Conservation (phyloP, 129 eudicot species). For the Chrysanthemum makinoi region DNA sequence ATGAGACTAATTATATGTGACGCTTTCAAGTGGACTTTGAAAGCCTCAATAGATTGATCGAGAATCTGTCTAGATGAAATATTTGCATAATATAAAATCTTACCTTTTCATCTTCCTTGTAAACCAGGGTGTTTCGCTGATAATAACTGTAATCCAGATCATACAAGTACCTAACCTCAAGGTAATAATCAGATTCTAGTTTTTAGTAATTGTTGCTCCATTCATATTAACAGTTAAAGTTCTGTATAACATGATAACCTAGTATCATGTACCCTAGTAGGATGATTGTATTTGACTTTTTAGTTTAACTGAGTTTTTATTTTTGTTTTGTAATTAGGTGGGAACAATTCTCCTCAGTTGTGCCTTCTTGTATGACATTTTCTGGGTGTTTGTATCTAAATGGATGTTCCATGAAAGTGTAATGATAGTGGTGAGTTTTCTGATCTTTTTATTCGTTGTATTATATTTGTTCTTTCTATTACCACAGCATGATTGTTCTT, state of each 20-base stretch:
- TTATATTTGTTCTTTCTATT: background rate
- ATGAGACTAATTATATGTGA: background rate
- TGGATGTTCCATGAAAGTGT: conserved; percentile 86
- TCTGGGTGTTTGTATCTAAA: conserved; percentile 96
- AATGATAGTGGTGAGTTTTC: conserved; percentile 89
- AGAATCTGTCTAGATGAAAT: conserved; percentile 7
- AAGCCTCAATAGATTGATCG: background rate
- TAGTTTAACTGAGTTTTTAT: background rate
- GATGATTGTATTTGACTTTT: background rate
- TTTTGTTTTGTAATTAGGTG: conserved; percentile 51
- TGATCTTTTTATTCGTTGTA: background rate
- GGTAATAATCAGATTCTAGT: conserved; percentile 39
- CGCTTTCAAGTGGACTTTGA: background rate
- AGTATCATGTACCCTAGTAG: background rate
- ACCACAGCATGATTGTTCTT: conserved; percentile 24
- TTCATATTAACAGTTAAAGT: conserved; percentile 5
- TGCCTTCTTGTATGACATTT: conserved; percentile 90
- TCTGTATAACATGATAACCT: background rate
- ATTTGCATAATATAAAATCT: background rate
- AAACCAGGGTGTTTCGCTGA: conserved; percentile 86
- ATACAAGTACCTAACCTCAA: conserved; percentile 91
- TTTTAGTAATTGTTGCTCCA: background rate
- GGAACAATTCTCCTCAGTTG: conserved; percentile 93
- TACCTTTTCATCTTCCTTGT: conserved; percentile 6
- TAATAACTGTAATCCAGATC: conserved; percentile 91